A percentile compares a stretch with the other conserved stretches of the same genome.
phyloP scores from a whole-genome alignment of 495 filamentous ascomycete species.

The Penicillium daleae region DNA sequence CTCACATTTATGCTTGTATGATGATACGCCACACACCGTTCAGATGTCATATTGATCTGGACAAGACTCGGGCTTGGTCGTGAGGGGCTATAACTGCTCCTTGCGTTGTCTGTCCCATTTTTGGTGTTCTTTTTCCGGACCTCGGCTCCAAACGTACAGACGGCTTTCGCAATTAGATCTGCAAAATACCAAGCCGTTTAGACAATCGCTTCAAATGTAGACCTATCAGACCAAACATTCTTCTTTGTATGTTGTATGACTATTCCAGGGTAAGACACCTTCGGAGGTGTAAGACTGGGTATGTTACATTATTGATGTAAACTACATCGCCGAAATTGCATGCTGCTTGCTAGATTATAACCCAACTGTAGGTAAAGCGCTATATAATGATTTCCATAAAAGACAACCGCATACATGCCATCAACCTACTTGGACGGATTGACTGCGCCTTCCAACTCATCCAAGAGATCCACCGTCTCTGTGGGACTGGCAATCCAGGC shows the following conservation, averaged over 20 bases:
- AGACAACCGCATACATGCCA: not conserved
- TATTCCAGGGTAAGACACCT: too few species aligned
- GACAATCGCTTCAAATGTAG: not conserved
- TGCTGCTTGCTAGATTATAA: not conserved
- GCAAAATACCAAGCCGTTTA: conserved; percentile 2
- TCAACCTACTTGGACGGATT: not conserved
- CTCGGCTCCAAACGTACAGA: conserved; percentile 7
- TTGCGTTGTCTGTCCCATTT: conserved; percentile 3
- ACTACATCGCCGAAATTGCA: not conserved
- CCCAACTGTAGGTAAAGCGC: not conserved
- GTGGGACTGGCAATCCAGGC: conserved; percentile 92
- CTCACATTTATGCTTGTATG: conserved; percentile 34
- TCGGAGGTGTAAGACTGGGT: too few species aligned
- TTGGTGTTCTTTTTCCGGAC: not conserved
- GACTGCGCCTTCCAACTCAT: conserved; percentile 57
- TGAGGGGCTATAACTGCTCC: conserved; percentile 5
- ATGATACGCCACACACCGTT: conserved; percentile 24
- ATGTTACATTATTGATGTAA: not conserved
- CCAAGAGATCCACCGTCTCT: conserved; percentile 86
- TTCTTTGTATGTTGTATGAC: not conserved
- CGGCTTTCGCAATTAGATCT: conserved; percentile 17
- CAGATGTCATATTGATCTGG: conserved; percentile 16
- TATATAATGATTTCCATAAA: not conserved
- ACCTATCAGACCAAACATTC: not conserved
- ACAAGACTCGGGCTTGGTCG: conserved; percentile 15